Evolutionary conservation across 169 alveolate species (phyloP), one percentile per base, ranked within the genome.

Genomic region (Theileria parva): DNA sequence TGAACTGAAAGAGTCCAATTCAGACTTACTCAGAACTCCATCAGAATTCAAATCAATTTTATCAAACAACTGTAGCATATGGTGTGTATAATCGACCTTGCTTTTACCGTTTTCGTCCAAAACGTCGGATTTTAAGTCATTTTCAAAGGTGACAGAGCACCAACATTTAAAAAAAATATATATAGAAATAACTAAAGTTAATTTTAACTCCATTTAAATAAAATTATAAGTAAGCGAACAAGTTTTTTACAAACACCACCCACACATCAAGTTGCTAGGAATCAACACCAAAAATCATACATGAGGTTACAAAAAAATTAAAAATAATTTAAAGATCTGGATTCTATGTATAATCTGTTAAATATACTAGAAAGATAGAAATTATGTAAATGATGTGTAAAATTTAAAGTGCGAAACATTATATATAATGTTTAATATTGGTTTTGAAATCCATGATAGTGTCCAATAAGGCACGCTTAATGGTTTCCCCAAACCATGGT

Each of bases 1-100:
- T 61, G 72, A 50, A 79, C 75, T 78, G 57, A 80, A 85, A 67
- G 59, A 66, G 39, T 59, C 86, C 55, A 90, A 23, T 75, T 90
- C 94, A 0, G 68, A 79, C 27, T 57, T 57, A 21, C 37, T 21
- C n/a, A 57, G n/a, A 13, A 57, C 66, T 57, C 66, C 66, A 25
- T 57, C 66, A 21, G 66, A 57, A n/a, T 57, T 57, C 34, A 57
- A 57, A 57, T 57, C 66, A 57, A 57, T 57, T n/a, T 57, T 57
- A 25, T 57, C 66, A 25, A 57, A 57, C 27, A 57, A 21, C 66
- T 57, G 66, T 57, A 57, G 13, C 66, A 57, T 57, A 21, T 57
- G 28, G n/a, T 21, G 32, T 57, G 66, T 57, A 25, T 57, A 25
- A 57, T 57, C 66, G 15, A 57, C 66, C 0, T 19, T 57, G 66